Conservation (phyloP, 495 filamentous ascomycete species). For the Xylaria telfairii region DNA sequence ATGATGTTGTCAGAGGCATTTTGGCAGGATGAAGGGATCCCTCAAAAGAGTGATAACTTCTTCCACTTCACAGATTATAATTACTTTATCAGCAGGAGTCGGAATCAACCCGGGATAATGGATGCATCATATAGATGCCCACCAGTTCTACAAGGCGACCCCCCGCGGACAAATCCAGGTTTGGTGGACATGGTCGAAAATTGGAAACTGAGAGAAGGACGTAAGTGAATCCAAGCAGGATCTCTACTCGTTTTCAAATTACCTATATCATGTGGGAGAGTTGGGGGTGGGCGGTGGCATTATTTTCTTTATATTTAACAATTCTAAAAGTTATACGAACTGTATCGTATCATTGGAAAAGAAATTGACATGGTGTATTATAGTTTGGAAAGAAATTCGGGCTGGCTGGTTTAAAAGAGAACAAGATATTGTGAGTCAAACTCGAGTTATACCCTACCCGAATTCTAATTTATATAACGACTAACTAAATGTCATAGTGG, state of each 20-base stretch:
- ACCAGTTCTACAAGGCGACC: background rate
- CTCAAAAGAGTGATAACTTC: conserved; percentile 16
- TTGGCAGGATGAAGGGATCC: background rate
- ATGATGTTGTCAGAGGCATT: background rate
- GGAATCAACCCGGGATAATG: background rate
- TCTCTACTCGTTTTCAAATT: background rate
- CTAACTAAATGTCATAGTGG: conserved; percentile 12
- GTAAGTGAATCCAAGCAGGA: background rate
- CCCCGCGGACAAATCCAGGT: background rate
- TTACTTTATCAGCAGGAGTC: background rate
- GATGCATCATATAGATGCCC: too few species aligned
- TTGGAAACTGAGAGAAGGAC: background rate
- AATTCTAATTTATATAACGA: too few species aligned
- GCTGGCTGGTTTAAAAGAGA: background rate
- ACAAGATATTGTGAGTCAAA: background rate
- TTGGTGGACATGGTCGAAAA: background rate
- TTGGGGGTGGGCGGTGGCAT: background rate
- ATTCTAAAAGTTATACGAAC: background rate
- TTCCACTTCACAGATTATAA: background rate
- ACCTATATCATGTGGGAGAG: background rate
- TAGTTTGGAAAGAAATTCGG: conserved; percentile 12
- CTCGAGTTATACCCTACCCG: background rate
- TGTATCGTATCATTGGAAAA: background rate
- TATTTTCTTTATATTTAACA: background rate
- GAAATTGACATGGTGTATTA: background rate